phyloP scores from a whole-genome alignment of 768 basidiomycete species.

The Rhizopogon vulgaris region DNA sequence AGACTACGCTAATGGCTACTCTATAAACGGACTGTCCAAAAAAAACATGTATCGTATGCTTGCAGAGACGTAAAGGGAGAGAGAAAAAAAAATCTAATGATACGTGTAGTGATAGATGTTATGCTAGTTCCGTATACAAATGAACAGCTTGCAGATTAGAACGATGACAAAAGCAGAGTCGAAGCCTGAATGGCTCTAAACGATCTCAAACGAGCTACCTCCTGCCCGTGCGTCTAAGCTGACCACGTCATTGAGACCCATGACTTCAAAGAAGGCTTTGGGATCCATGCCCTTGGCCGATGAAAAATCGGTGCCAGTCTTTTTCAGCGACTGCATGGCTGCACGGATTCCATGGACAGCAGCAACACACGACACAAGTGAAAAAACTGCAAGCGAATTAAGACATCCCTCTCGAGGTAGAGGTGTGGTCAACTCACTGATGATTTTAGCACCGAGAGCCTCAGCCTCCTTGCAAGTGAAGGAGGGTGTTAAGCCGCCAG shows the following conservation, averaged over 20 bases:
- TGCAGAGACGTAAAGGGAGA: slow-evolving; percentile 9
- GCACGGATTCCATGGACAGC: slow-evolving; percentile 72
- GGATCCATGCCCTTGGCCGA: slow-evolving; percentile 67
- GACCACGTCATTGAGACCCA: slow-evolving; percentile 56
- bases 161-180: background rate
- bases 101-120: slow-evolving; percentile 9
- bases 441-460: slow-evolving; percentile 66
- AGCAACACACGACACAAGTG: slow-evolving; percentile 69
- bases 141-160: background rate
- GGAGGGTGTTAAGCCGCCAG: slow-evolving; percentile 70
- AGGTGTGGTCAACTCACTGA: slow-evolving; percentile 43
- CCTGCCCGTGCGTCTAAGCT: slow-evolving; percentile 52
- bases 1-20: background rate
- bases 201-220: slow-evolving; percentile 49
- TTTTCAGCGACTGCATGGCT: slow-evolving; percentile 71
- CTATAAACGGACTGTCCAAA: background rate
- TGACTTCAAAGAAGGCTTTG: slow-evolving; percentile 70
- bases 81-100: slow-evolving; percentile 13
- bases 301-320: slow-evolving; percentile 69
- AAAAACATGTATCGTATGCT: slow-evolving; percentile 7
- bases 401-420: background rate
- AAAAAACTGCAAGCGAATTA: slow-evolving; percentile 47
- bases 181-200: slow-evolving; percentile 26
- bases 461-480: slow-evolving; percentile 69
- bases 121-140: slow-evolving; percentile 12